A percentile compares a stretch with the other conserved stretches of the same genome.
Evolutionary conservation across 2,329 filamentous ascomycete species (phyloP).

Genomic region (Zymoseptoria tritici): DNA sequence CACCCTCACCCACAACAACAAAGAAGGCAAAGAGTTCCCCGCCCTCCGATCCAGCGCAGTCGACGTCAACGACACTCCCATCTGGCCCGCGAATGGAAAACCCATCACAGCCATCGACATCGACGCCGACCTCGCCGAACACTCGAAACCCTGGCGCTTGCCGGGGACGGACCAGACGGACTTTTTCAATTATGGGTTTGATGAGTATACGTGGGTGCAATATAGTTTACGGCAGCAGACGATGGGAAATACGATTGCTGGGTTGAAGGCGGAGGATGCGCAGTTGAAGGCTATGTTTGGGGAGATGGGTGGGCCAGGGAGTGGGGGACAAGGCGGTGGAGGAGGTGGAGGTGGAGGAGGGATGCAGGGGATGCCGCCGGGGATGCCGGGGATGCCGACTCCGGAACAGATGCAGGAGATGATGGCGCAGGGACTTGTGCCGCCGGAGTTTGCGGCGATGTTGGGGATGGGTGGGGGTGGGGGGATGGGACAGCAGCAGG

Average conservation of each 20-base stretch:
- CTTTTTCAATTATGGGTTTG: conserved; percentile 98
- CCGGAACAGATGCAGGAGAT: conserved; percentile 50
- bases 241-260: conserved; percentile 67
- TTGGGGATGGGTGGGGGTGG: conserved; percentile 24
- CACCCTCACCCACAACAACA: conserved; percentile 40
- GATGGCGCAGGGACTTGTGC: conserved; percentile 41
- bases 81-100: conserved; percentile 61
- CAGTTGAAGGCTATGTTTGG: conserved; percentile 55
- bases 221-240: conserved; percentile 85
- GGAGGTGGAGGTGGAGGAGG: conserved; percentile 29
- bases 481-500: conserved; percentile 16
- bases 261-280: conserved; percentile 65
- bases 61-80: conserved; percentile 74
- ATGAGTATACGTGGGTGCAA: conserved; percentile 95
- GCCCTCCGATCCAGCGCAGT: conserved; percentile 60
- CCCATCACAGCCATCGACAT: conserved; percentile 56
- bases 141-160: conserved; percentile 88
- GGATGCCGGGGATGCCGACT: conserved; percentile 40
- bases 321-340: conserved; percentile 15
- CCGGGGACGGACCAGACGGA: conserved; percentile 92
- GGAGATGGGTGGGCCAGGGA: conserved; percentile 25
- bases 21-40: conserved; percentile 55
- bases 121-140: conserved; percentile 51
- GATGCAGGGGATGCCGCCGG: conserved; percentile 30
- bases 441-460: conserved; percentile 13